phyloP scores from a whole-genome alignment of 148 eudicot genomes.

The Mesembryanthemum crystallinum region DNA sequence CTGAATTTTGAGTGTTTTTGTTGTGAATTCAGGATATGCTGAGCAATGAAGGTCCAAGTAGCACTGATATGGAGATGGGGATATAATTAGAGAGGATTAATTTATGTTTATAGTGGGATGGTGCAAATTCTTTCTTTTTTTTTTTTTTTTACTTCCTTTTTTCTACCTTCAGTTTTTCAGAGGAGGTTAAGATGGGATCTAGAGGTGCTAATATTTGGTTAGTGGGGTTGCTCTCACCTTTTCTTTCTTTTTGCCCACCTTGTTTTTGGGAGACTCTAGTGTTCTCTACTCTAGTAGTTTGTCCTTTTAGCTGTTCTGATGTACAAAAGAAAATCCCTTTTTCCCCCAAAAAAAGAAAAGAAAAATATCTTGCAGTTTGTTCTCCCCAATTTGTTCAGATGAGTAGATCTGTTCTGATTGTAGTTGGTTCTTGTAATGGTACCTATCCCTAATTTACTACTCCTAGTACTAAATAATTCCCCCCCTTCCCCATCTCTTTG shows the following conservation, averaged over 20 bases:
- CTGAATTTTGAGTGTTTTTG: background rate
- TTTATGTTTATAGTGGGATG: slow-evolving; percentile 32
- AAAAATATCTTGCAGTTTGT: slow-evolving; percentile 10
- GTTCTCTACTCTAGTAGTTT: slow-evolving; percentile 15
- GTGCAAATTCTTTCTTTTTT: slow-evolving; percentile 26
- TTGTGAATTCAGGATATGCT: slow-evolving; percentile 32
- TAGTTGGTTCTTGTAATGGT: slow-evolving; percentile 24
- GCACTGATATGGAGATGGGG: slow-evolving; percentile 47
- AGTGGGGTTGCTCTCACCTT: slow-evolving; percentile 20
- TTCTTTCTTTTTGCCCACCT: background rate
- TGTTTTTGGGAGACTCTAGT: slow-evolving; percentile 18
- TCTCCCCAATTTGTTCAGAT: background rate
- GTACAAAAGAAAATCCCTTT: slow-evolving; percentile 19
- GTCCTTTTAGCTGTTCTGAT: slow-evolving; percentile 29
- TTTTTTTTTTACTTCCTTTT: background rate
- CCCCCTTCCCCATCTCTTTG: background rate
- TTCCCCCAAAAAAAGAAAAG: background rate
- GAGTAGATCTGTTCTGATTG: slow-evolving; percentile 26
- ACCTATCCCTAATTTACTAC: background rate
- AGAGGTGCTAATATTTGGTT: slow-evolving; percentile 28
- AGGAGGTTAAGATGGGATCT: slow-evolving; percentile 31
- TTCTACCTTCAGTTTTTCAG: slow-evolving; percentile 27
- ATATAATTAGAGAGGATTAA: slow-evolving; percentile 29
- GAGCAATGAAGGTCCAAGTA: slow-evolving; percentile 40
- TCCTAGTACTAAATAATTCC: no score